These are phyloP conservation scores for Monosporascus sp. DNA, from an alignment of 2,329 filamentous ascomycete species.

Conservation along the genomic window DNA sequence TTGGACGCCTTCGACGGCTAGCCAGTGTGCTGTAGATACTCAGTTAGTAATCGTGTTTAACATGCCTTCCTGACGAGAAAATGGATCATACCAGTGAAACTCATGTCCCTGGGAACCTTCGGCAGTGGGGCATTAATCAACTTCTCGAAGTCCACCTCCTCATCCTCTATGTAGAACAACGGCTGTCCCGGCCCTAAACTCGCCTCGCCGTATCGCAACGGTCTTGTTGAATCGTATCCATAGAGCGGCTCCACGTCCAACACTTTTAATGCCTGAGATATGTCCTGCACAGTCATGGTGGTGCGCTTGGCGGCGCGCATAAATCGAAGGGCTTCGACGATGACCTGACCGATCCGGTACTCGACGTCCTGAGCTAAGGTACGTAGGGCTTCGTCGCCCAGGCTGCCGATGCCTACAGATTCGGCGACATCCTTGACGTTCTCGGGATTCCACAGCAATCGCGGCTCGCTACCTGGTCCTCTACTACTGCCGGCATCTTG, in stretches of 20 bases:
- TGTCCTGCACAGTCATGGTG: conserved; percentile 80
- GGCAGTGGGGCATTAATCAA: conserved; percentile 93
- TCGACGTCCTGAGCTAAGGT: conserved; percentile 90
- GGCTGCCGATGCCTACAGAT: conserved; percentile 78
- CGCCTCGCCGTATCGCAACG: conserved; percentile 87
- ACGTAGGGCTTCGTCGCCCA: conserved; percentile 81
- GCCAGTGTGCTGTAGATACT: conserved; percentile 71
- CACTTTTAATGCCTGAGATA: conserved; percentile 76
- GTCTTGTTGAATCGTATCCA: conserved; percentile 88
- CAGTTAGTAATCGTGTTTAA: conserved; percentile 3
- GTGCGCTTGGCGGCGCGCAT: conserved; percentile 91
- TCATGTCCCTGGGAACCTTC: conserved; percentile 88
- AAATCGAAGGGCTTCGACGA: conserved; percentile 90
- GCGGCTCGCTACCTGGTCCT: conserved; percentile 13
- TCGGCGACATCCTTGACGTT: conserved; percentile 95
- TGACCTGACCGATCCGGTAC: conserved; percentile 87
- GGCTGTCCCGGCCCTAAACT: conserved; percentile 90
- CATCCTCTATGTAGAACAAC: conserved; percentile 94
- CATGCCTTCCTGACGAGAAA: background rate
- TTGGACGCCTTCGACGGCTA: conserved; percentile 95
- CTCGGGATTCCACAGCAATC: conserved; percentile 85
- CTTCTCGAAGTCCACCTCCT: conserved; percentile 98
- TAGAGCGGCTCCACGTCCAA: conserved; percentile 94
- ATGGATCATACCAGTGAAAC: conserved; percentile 69
- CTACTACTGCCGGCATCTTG: conserved; percentile 16